Evolutionary conservation across 371 early-diverging fungal genomes (phyloP).

Genomic region (Rhizopus microsporus): DNA sequence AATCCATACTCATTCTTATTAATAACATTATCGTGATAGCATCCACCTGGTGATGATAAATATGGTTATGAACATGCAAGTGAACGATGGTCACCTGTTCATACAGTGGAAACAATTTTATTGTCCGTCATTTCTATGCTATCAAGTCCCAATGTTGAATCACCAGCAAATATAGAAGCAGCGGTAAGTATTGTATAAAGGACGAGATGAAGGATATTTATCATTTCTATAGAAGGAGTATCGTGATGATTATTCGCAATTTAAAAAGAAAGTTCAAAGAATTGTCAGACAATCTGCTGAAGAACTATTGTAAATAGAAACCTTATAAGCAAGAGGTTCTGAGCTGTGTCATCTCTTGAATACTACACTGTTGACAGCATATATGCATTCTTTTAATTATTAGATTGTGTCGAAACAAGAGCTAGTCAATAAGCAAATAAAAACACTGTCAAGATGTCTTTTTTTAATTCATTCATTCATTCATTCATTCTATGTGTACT

Average conservation of each 20-base stretch:
- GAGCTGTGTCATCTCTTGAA: too few species aligned
- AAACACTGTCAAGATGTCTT: too few species aligned
- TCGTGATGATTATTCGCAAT: conserved; percentile 68
- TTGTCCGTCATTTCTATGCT: conserved; percentile 88
- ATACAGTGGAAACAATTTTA: conserved; percentile 93
- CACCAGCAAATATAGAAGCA: conserved; percentile 92
- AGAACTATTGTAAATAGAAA: conserved; percentile 25
- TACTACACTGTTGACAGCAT: too few species aligned
- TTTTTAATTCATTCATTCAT: too few species aligned
- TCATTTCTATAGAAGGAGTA: conserved; percentile 63
- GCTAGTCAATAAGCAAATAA: too few species aligned
- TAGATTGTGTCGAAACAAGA: too few species aligned
- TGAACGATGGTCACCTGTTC: conserved; percentile 94
- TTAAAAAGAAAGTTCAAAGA: conserved; percentile 75
- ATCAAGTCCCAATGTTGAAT: conserved; percentile 91
- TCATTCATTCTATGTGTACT: too few species aligned
- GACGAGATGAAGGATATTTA: background rate
- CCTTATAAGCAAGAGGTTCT: conserved; percentile 16
- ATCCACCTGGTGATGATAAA: conserved; percentile 82
- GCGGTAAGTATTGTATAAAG: conserved; percentile 58
- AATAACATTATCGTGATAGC: conserved; percentile 32
- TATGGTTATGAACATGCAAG: conserved; percentile 90
- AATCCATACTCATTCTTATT: conserved; percentile 5
- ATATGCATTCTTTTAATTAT: too few species aligned
- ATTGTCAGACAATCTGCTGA: conserved; percentile 74